Evolutionary conservation across 2,329 filamentous ascomycete species (phyloP), one percentile per base, ranked within the genome.

Genomic region (Cercospora sp.): DNA sequence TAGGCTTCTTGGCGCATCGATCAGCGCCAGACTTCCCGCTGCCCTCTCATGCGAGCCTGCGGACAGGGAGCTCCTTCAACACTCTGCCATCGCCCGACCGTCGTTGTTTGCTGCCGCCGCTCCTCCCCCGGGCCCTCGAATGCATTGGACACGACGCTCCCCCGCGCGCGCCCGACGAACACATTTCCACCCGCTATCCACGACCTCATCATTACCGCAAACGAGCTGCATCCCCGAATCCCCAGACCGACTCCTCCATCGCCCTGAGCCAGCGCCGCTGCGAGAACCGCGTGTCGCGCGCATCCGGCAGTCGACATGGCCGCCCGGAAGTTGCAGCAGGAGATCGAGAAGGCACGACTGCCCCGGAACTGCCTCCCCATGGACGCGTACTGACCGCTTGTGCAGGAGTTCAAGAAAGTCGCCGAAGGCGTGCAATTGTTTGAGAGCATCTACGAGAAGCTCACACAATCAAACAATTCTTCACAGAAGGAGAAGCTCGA

Each of bases 401-500:
- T 60, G 62, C 69, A 77, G 72, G 75, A 80, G 75, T 98, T 97
- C 89, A 99, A 99, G 83, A 96, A 96, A 86, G 94, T 98, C 77
- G 87, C 89, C 59, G 94, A 98, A 84, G 95, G 95, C 64, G 93
- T 98, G 65, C 86, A 89, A 70, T 91, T 94, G 72, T 99, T 99
- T 81, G 93, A 98, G 79, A 87, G 86, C 77, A 97, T 98, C 77
- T 96, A 98, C 83, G 95, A 98, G 75, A 99, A 99, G 88, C 96
- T 99, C 73, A 91, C 94, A 77, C 89, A 94, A 74, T 93, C 93
- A 63, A 92, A 89, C 77, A 98, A 97, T 83, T 88, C 91, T 65
- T 93, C 95, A 69, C 95, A 98, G 82, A 97, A 97, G 80, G 95
- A 98, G 83, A 99, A 98, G 84, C 88, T 96, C 62, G 95, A 99